Evolutionary conservation across 306 rosid genomes (phyloP), one percentile per base, ranked within the genome.

Genomic region (Casuarina glauca): DNA sequence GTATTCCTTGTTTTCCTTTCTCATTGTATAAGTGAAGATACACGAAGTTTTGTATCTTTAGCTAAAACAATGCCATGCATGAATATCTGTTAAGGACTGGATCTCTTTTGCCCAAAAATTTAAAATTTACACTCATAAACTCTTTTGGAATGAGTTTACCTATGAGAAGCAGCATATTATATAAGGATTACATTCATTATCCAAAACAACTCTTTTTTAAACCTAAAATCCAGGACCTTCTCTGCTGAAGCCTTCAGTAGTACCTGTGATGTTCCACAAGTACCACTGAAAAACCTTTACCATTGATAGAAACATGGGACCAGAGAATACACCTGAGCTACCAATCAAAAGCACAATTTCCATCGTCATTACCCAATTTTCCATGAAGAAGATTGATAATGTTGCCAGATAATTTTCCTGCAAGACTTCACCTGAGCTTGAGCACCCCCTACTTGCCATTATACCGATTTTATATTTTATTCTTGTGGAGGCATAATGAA

Each of bases 381-480:
- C 26, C 64, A 58, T 58, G 43, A 62, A 35, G 42, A 35, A 62
- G 44, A 36, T 36, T 12, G 69, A 12, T 62, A 62, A 26, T 55
- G 20, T 58, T 26, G 64, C 5, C 32, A 58, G 64, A 58, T 9
- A 58, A 58, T 3, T 26, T 36, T 62, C 43, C 69, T 36, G 69
- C 19, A 62, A 61, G 69, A 62, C 69, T 62, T 8, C 69, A 36
- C 19, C 69, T 35, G 44, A 62, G 44, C 69, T 36, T 13, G 69
- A 62, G 69, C 64, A 58, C 64, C 64, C 64, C 64, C 39, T 26
- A 58, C 39, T 9, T 32, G 4, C 64, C 64, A 48, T 48, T 13
- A 48, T 58, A 58, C 51, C 13, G 2, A 48, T 9, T 58, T 58
- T 58, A 2, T 58, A 58, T 26, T 58, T 58, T 26, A 51, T 51